Conservation (phyloP, 1,284 basidiomycete species). For the Ceratobasidium sp. region DNA sequence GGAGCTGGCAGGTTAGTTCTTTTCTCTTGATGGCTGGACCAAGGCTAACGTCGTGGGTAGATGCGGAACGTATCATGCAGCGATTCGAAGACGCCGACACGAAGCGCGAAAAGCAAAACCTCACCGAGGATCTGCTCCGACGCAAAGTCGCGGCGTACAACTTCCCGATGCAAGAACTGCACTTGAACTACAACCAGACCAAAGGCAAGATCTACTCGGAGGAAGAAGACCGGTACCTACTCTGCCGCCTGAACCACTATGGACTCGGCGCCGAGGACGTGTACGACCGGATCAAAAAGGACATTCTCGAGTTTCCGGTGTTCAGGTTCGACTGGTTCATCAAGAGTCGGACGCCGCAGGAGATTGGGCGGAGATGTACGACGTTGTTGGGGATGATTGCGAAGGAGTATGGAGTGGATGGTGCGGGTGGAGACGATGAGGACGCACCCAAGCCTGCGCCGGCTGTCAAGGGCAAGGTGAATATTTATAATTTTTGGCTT, state of each 20-base stretch:
- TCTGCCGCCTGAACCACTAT: constrained; percentile 91
- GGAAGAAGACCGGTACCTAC: constrained; percentile 95
- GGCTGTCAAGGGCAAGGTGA: constrained; percentile 47
- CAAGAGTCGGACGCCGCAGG: constrained; percentile 91
- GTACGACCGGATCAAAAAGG: constrained; percentile 95
- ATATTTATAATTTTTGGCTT: constrained; percentile 3
- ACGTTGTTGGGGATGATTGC: constrained; percentile 91
- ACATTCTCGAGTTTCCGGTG: constrained; percentile 94
- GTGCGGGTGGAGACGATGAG: constrained; percentile 61
- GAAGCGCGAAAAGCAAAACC: constrained; percentile 85
- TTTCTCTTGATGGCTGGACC: not conserved
- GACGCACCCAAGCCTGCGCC: constrained; percentile 46
- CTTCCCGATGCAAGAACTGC: constrained; percentile 93
- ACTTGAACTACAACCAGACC: constrained; percentile 92
- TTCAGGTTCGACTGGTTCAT: constrained; percentile 99
- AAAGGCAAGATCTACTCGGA: constrained; percentile 96
- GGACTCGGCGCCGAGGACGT: constrained; percentile 92
- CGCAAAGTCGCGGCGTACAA: constrained; percentile 82
- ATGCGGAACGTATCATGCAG: constrained; percentile 80
- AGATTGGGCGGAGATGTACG: constrained; percentile 88
- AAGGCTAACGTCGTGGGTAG: constrained; percentile 49
- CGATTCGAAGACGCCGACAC: constrained; percentile 85
- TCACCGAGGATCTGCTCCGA: constrained; percentile 76
- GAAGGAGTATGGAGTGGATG: constrained; percentile 79
- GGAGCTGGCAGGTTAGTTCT: constrained; percentile 74